Evolutionary conservation across 345 rosid species (phyloP).

Genomic region (Pistacia integerrima): DNA sequence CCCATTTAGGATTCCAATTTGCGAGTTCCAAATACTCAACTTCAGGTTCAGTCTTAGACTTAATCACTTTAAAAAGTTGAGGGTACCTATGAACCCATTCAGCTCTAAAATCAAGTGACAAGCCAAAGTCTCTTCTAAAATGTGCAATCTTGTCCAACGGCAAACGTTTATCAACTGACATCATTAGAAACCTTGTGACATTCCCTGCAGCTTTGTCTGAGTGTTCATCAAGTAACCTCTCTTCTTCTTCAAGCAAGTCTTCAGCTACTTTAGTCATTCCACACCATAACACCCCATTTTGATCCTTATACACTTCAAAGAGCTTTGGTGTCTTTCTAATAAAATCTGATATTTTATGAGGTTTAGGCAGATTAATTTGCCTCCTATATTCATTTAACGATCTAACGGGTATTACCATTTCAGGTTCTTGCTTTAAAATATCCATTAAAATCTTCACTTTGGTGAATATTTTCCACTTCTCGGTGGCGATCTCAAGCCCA

Average conservation of each 20-base stretch:
- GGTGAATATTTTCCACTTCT: conserved; percentile 68
- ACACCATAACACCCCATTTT: conserved; percentile 74
- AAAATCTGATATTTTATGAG: conserved; percentile 64
- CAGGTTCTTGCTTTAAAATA: conserved; percentile 63
- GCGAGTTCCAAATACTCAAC: conserved; percentile 69
- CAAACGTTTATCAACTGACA: conserved; percentile 65
- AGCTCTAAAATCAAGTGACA: conserved; percentile 72
- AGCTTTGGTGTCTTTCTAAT: conserved; percentile 71
- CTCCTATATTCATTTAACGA: conserved; percentile 53
- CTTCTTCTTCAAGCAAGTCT: conserved; percentile 61
- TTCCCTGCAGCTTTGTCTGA: conserved; percentile 68
- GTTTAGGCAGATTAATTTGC: conserved; percentile 66
- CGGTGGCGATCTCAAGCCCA: conserved; percentile 70
- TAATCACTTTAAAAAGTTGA: conserved; percentile 59
- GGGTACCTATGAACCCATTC: conserved; percentile 74
- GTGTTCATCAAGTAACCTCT: conserved; percentile 60
- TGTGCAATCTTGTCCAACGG: conserved; percentile 64
- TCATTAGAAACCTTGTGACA: conserved; percentile 81
- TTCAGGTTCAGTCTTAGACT: conserved; percentile 35
- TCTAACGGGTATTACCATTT: conserved; percentile 66
- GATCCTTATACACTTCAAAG: conserved; percentile 78
- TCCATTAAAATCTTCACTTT: conserved; percentile 70
- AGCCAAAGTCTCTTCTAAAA: conserved; percentile 85
- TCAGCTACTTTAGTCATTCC: conserved; percentile 72
- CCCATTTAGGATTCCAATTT: conserved; percentile 82